A percentile compares a stretch with the other conserved stretches of the same genome.
Evolutionary conservation across 106 monocot genomes (phyloP).

Genomic region (Phalaenopsis equestris): DNA sequence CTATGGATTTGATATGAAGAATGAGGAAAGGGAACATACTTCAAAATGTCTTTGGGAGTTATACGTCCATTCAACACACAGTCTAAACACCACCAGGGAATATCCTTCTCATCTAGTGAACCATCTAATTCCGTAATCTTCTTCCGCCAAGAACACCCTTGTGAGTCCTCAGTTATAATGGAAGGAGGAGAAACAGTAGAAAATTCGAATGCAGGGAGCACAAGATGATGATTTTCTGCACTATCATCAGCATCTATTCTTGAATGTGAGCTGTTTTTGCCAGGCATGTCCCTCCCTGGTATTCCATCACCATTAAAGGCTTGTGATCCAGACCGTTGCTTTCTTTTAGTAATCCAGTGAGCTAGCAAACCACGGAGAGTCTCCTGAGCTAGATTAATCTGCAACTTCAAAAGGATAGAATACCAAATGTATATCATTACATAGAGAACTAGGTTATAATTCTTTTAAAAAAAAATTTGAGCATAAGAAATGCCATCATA

Average conservation of each 20-base stretch:
- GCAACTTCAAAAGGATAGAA: slow-evolving; percentile 12
- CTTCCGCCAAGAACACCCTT: slow-evolving; percentile 92
- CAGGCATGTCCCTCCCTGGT: slow-evolving; percentile 39
- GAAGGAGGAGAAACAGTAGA: slow-evolving; percentile 74
- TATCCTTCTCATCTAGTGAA: slow-evolving; percentile 81
- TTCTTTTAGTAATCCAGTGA: slow-evolving; percentile 78
- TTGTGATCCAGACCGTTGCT: slow-evolving; percentile 48
- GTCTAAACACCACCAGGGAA: slow-evolving; percentile 93
- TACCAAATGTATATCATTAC: neutral
- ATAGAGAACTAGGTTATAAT: neutral
- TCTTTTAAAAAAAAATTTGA: neutral
- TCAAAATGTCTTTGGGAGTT: slow-evolving; percentile 73
- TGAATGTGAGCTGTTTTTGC: slow-evolving; percentile 45
- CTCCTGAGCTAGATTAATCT: slow-evolving; percentile 97
- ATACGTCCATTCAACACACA: slow-evolving; percentile 68
- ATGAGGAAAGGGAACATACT: slow-evolving; percentile 33
- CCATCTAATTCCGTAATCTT: slow-evolving; percentile 80
- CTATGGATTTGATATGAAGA: neutral
- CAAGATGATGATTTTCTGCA: slow-evolving; percentile 39
- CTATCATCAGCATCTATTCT: slow-evolving; percentile 64
- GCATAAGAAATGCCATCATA: neutral
- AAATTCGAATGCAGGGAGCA: slow-evolving; percentile 71
- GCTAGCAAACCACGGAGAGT: slow-evolving; percentile 78
- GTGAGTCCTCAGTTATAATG: slow-evolving; percentile 84
- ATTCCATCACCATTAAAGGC: slow-evolving; percentile 46